Conservation (phyloP, 1,139 yeast genomes). For the Lizanozyma gosingica region DNA sequence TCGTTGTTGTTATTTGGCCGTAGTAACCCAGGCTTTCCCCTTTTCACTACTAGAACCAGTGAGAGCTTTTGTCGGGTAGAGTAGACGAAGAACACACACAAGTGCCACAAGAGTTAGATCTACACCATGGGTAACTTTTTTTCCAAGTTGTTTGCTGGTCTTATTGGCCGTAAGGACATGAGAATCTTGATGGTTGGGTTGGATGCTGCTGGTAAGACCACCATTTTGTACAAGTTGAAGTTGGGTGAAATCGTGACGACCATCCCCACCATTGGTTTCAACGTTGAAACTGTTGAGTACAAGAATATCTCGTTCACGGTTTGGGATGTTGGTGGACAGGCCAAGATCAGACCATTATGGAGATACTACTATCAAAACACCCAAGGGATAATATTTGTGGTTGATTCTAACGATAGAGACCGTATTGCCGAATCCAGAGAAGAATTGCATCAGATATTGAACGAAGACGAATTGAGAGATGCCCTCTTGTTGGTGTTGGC, state of each 20-base stretch:
- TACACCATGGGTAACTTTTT: slow-evolving; percentile 71
- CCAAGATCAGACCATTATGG: slow-evolving; percentile 91
- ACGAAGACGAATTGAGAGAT: slow-evolving; percentile 88
- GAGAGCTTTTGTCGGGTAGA: no score
- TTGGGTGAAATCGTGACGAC: slow-evolving; percentile 91
- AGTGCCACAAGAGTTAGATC: background rate
- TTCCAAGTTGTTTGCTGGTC: slow-evolving; percentile 83
- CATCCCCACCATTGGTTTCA: slow-evolving; percentile 90
- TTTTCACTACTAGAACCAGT: background rate
- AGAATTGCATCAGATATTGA: slow-evolving; percentile 88
- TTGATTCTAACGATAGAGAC: slow-evolving; percentile 88
- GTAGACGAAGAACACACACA: no score
- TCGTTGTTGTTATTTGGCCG: background rate
- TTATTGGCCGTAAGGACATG: slow-evolving; percentile 76
- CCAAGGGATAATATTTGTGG: slow-evolving; percentile 89
- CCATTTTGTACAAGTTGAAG: slow-evolving; percentile 81
- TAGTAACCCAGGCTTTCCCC: background rate
- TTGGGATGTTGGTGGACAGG: slow-evolving; percentile 98
- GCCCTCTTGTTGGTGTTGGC: slow-evolving; percentile 84
- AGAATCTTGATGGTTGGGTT: slow-evolving; percentile 92
- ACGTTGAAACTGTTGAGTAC: slow-evolving; percentile 91
- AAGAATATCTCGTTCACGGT: slow-evolving; percentile 91
- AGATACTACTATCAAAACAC: slow-evolving; percentile 93
- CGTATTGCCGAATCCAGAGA: slow-evolving; percentile 92
- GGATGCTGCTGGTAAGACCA: slow-evolving; percentile 89